Evolutionary conservation across 192 early-diverging fungal species (phyloP).

Genomic region (Chytriomyces sp.): DNA sequence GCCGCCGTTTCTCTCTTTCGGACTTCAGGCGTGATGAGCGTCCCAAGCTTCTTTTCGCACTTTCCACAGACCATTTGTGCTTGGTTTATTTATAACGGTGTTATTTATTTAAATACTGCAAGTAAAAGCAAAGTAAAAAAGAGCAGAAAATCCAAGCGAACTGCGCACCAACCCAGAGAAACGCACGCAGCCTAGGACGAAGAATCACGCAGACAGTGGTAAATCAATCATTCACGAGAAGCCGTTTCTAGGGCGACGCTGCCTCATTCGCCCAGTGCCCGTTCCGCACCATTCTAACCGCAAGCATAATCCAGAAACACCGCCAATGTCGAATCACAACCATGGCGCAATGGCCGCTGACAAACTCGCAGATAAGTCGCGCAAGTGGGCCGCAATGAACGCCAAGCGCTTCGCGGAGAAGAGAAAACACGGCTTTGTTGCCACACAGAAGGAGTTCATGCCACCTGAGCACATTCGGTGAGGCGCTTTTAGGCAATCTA

Average conservation of each 20-base stretch:
- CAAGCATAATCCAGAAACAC: no score
- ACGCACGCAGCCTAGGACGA: no score
- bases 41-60: conserved; percentile 53
- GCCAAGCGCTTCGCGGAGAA: conserved; percentile 91
- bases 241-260: no score
- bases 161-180: no score
- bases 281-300: no score
- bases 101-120: no score
- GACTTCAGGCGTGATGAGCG: conserved; percentile 45
- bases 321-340: no score
- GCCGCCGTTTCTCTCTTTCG: conserved; percentile 34
- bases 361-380: conserved; percentile 80
- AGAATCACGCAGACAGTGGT: no score
- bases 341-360: conserved; percentile 22
- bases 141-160: no score
- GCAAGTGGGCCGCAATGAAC: conserved; percentile 92
- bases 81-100: neutral
- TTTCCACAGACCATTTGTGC: conserved; percentile 52
- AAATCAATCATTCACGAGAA: no score
- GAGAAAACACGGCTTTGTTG: conserved; percentile 92
- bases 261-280: no score
- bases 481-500: neutral
- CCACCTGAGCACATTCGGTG: conserved; percentile 90
- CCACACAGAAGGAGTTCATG: conserved; percentile 95
- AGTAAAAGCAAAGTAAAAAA: no score